These are phyloP conservation scores for Pseudocercospora crystallina DNA, from an alignment of 2,329 filamentous ascomycete species.

Conservation along the genomic window DNA sequence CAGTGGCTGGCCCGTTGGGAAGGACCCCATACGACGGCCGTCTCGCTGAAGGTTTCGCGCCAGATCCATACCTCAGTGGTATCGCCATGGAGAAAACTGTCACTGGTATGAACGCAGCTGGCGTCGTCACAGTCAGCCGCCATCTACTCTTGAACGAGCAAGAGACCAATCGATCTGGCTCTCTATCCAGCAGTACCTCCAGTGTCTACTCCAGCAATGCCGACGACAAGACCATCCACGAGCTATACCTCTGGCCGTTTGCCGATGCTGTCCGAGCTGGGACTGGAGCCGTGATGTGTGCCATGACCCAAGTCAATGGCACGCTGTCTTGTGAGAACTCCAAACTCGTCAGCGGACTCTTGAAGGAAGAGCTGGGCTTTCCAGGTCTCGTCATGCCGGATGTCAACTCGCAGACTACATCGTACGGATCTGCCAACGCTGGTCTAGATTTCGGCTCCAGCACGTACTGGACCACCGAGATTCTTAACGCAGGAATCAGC, in stretches of 20 bases:
- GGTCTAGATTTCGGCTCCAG: conserved; percentile 33
- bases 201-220: conserved; percentile 53
- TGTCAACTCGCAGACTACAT: conserved; percentile 31
- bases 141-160: conserved; percentile 73
- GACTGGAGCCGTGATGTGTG: conserved; percentile 53
- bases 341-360: conserved; percentile 58
- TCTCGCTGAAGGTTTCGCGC: conserved; percentile 69
- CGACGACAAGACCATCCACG: conserved; percentile 60
- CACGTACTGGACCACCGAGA: conserved; percentile 26
- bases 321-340: conserved; percentile 60
- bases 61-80: conserved; percentile 74
- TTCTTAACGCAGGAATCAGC: conserved; percentile 31
- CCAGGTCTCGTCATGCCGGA: conserved; percentile 51
- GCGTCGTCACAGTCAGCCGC: conserved; percentile 77
- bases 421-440: conserved; percentile 27
- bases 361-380: conserved; percentile 60
- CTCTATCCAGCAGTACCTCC: conserved; percentile 6
- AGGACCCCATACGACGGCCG: conserved; percentile 48
- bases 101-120: conserved; percentile 62
- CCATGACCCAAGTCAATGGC: conserved; percentile 22
- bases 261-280: conserved; percentile 52
- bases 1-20: conserved; percentile 15
- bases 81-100: conserved; percentile 70
- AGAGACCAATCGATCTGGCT: conserved; percentile 55
- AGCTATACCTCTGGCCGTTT: conserved; percentile 45